phyloP scores from a whole-genome alignment of 495 filamentous ascomycete genomes.

The Daldinia grandis region DNA sequence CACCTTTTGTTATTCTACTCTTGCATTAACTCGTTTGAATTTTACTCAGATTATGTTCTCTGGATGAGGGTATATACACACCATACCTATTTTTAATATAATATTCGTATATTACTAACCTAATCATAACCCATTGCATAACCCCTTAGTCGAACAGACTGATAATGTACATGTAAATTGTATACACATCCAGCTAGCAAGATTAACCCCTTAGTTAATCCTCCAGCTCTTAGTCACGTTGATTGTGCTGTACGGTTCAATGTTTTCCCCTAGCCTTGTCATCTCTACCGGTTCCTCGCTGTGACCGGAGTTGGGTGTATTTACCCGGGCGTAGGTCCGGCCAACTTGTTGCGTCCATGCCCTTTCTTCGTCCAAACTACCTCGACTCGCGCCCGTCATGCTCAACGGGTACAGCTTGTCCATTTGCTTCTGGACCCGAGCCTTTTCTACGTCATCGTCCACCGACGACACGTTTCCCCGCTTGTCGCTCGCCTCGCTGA shows the following conservation, averaged over 20 bases:
- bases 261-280: conserved; percentile 11
- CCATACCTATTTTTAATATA: neutral
- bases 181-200: neutral
- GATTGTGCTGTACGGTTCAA: conserved; percentile 15
- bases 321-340: conserved; percentile 2
- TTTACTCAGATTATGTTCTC: neutral
- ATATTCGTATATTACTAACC: neutral
- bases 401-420: conserved; percentile 19
- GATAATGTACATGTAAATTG: neutral
- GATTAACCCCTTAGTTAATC: neutral
- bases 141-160: neutral
- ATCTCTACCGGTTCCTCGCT: conserved; percentile 10
- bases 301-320: neutral
- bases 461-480: neutral
- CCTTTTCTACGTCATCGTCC: conserved; percentile 5
- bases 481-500: neutral
- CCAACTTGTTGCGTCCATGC: neutral
- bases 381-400: neutral
- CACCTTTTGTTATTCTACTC: neutral
- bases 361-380: neutral
- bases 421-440: conserved; percentile 3
- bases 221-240: conserved; percentile 19
- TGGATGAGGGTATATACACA: neutral
- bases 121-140: neutral
- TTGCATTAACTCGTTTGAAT: neutral